Evolutionary conservation across 345 rosid genomes (phyloP).

Genomic region (Sisymbrium irio): DNA sequence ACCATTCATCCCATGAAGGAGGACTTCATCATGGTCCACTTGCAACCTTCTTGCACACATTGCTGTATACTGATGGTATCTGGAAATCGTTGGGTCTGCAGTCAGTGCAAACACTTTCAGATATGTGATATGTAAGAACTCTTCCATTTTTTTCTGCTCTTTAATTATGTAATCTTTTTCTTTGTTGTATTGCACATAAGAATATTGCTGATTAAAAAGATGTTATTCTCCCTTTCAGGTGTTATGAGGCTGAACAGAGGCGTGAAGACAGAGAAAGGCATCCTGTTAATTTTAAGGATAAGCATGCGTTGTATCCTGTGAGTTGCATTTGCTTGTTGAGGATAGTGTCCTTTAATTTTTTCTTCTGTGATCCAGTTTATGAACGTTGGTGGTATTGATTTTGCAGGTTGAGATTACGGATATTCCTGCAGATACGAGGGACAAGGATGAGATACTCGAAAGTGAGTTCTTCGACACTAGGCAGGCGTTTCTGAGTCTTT

Average conservation of each 20-base stretch:
- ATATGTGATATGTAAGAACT: constrained; percentile 84
- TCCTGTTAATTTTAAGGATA: constrained; percentile 79
- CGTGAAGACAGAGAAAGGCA: constrained; percentile 94
- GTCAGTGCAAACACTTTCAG: constrained; percentile 91
- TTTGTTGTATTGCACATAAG: not conserved
- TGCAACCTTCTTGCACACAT: constrained; percentile 90
- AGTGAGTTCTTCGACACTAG: constrained; percentile 99
- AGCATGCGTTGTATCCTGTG: constrained; percentile 73
- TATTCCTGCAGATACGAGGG: constrained; percentile 81
- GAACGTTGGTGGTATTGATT: constrained; percentile 22
- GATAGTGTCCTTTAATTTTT: constrained; percentile 12
- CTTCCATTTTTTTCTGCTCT: constrained; percentile 22
- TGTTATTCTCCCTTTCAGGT: constrained; percentile 45
- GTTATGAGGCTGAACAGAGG: constrained; percentile 82
- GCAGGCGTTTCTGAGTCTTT: constrained; percentile 97
- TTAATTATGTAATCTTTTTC: not conserved
- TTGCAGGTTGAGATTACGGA: constrained; percentile 69
- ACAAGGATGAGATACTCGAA: constrained; percentile 97
- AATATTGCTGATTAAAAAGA: constrained; percentile 3
- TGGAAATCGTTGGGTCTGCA: constrained; percentile 91
- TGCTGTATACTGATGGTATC: constrained; percentile 92
- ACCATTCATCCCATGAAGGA: constrained; percentile 99
- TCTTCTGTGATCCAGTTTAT: not conserved
- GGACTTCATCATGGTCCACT: constrained; percentile 99
- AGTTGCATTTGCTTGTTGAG: constrained; percentile 38